These are phyloP conservation scores for Colletotrichum truncatum DNA, from an alignment of 2,329 filamentous ascomycete species.

Conservation along the genomic window DNA sequence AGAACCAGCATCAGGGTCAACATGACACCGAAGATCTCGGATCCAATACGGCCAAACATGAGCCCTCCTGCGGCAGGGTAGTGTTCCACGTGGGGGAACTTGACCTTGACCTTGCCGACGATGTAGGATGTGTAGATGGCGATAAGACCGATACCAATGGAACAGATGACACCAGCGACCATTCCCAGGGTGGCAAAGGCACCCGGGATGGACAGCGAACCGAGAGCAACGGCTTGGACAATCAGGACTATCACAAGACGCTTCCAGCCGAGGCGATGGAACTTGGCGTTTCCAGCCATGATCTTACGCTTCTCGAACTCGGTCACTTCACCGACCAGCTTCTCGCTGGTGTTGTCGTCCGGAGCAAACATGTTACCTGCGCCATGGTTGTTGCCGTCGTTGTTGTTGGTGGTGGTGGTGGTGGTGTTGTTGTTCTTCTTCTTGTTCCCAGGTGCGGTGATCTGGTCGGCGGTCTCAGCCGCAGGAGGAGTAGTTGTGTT, in stretches of 20 bases:
- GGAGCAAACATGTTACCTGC: too few species aligned
- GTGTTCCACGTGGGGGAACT: slow-evolving; percentile 66
- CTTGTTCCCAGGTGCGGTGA: too few species aligned
- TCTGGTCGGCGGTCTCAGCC: too few species aligned
- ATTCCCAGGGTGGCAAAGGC: slow-evolving; percentile 64
- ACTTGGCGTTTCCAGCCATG: slow-evolving; percentile 55
- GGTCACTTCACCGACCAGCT: slow-evolving; percentile 37
- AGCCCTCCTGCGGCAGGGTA: slow-evolving; percentile 75
- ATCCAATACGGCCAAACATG: slow-evolving; percentile 67
- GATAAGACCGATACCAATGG: slow-evolving; percentile 44
- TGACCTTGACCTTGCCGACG: slow-evolving; percentile 56
- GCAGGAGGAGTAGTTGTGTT: too few species aligned
- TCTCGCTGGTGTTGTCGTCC: too few species aligned
- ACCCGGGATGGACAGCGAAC: slow-evolving; percentile 58
- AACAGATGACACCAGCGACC: slow-evolving; percentile 50
- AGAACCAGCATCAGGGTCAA: slow-evolving; percentile 74
- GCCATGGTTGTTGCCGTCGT: too few species aligned
- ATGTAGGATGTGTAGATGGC: slow-evolving; percentile 52
- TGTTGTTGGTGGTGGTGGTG: too few species aligned
- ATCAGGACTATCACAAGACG: slow-evolving; percentile 64
- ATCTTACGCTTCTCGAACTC: slow-evolving; percentile 55
- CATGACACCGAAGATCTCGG: slow-evolving; percentile 69
- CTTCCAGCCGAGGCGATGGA: slow-evolving; percentile 65
- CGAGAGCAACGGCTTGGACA: slow-evolving; percentile 66
- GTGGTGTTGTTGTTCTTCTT: too few species aligned